phyloP scores from a whole-genome alignment of 1,139 yeast genomes.

The Suhomyces guaymorum region DNA sequence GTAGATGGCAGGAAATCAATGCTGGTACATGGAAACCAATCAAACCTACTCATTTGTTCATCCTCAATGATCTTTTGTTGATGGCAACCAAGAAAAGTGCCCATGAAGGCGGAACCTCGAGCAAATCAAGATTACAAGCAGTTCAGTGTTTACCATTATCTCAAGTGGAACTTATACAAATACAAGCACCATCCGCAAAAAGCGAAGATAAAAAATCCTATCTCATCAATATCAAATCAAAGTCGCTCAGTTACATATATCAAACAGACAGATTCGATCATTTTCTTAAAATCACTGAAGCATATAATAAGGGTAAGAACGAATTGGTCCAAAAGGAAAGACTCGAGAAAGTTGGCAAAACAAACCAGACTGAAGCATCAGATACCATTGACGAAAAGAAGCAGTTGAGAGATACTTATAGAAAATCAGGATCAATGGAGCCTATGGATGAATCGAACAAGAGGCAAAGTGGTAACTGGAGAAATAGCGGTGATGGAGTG shows the following conservation, averaged over 20 bases:
- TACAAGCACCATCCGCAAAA: constrained; percentile 22
- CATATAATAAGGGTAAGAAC: constrained; percentile 64
- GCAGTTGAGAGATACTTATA: constrained; percentile 42
- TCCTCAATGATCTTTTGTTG: constrained; percentile 75
- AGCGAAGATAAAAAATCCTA: constrained; percentile 32
- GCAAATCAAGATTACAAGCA: constrained; percentile 55
- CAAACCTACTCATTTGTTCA: constrained; percentile 72
- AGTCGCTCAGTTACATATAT: constrained; percentile 56
- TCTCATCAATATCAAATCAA: constrained; percentile 49
- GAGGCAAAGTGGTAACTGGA: constrained; percentile 31
- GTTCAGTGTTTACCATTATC: constrained; percentile 78
- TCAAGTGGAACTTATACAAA: constrained; percentile 57
- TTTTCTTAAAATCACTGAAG: constrained; percentile 55
- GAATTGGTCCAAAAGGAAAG: constrained; percentile 55
- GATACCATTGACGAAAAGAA: constrained; percentile 36
- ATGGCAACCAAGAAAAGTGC: constrained; percentile 65
- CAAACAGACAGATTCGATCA: constrained; percentile 66
- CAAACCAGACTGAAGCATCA: constrained; percentile 12
- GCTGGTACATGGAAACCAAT: constrained; percentile 84
- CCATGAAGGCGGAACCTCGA: constrained; percentile 20
- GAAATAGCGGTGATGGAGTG: constrained; percentile 41
- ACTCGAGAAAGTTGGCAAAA: constrained; percentile 35
- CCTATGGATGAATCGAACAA: constrained; percentile 30
- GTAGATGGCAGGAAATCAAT: constrained; percentile 85
- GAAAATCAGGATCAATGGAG: constrained; percentile 37